Evolutionary conservation across 2,329 filamentous ascomycete genomes (phyloP).

Genomic region (Apiospora marii): DNA sequence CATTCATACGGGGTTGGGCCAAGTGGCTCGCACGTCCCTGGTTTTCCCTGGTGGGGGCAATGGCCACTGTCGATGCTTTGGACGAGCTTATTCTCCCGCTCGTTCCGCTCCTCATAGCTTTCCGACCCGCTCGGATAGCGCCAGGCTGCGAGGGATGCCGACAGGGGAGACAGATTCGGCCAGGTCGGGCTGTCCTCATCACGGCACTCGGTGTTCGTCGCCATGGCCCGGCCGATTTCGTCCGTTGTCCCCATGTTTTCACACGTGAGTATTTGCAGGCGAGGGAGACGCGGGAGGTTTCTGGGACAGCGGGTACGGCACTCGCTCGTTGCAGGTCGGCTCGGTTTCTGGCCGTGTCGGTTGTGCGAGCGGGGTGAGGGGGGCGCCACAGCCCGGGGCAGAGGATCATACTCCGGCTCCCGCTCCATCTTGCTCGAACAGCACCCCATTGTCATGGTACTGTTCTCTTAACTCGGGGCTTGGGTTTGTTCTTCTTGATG

Average conservation of each 20-base stretch:
- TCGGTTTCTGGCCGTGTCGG: neutral
- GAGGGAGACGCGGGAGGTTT: neutral
- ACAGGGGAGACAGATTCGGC: neutral
- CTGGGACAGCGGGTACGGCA: too few relatives aligned
- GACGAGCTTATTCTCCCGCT: neutral
- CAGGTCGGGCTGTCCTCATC: constrained; percentile 7
- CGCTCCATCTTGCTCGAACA: neutral
- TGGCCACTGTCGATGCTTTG: neutral
- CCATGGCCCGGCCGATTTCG: neutral
- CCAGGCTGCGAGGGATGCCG: neutral
- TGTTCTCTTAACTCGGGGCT: neutral
- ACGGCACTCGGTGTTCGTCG: neutral
- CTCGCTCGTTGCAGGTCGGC: too few relatives aligned
- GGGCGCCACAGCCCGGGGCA: neutral
- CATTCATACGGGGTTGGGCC: neutral
- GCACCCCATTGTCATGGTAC: neutral
- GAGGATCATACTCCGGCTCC: neutral
- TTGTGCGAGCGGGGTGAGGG: too few relatives aligned
- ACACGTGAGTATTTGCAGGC: neutral
- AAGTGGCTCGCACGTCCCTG: neutral
- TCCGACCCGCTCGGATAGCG: neutral
- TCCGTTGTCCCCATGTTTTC: neutral
- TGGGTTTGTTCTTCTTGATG: neutral
- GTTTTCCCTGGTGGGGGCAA: too few relatives aligned
- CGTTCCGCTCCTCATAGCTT: neutral